Base-by-base conservation (phyloP, 768 basidiomycete genomes). In the Auriscalpium orientale region DNA sequence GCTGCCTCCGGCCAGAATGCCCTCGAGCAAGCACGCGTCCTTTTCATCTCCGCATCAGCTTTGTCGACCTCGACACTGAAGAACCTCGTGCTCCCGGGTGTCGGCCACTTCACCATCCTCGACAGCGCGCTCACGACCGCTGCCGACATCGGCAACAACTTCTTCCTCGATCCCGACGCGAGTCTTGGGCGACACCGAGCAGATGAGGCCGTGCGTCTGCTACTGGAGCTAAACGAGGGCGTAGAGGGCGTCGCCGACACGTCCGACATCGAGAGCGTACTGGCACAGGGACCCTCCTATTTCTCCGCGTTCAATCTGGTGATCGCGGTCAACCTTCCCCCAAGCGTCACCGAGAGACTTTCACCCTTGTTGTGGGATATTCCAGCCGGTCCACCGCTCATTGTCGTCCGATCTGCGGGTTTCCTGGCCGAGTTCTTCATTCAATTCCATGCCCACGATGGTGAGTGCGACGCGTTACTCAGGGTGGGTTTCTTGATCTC, bases 81-180 rank as follows among this genome's bases (percentile, higher is more conserved):
- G 79, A 98, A 98, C 67, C 85, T 98, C 58, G 93, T 98, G 40
- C 82, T 98, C 8, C 97, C 97, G 2, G 95, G 95, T 8, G 84
- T 98, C 61, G 92, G 95, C n/a, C 83, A 89, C 66, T 98, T 97
- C 68, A 95, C 95, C 49, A 82, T 98, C 68, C 81, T 97, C 57
- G 93, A 95, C 65, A 71, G 79, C 21, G 67, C 70, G 2, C 54
- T 68, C 40, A 85, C 86, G 33, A 77, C 83, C 0, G 76, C 83
- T 1, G 80, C 84, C 55, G 95, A 98, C 64, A 84, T 92, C 0
- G 94, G 94, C 0, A 91, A 93, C 76, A 98, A 98, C 74, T 99
- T 99, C 75, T 99, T 98, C 73, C 76, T 99, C 22, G 81, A 88
- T 43, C 87, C 84, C 0, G 70, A 72, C 4, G 71, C 80, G n/a